phyloP scores from a whole-genome alignment of 1,139 yeast species.

The Pichia sp. region DNA sequence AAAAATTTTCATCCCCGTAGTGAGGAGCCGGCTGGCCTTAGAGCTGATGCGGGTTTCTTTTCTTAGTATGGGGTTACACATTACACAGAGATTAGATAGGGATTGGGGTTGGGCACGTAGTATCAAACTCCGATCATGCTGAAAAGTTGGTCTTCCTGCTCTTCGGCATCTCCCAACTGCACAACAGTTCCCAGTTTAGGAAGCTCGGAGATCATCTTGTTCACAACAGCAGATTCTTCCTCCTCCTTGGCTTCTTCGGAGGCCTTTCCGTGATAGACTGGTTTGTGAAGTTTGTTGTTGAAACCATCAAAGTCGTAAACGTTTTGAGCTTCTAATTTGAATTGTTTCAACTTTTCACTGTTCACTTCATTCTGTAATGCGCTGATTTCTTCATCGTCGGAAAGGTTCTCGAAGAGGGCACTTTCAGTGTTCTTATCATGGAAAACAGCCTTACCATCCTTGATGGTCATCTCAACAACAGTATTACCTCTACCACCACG shows the following conservation, averaged over 20 bases:
- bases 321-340: constrained; percentile 34
- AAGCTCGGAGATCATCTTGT: constrained; percentile 1
- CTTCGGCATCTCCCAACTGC: constrained; percentile 30
- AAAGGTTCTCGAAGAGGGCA: constrained; percentile 32
- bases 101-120: too few species aligned
- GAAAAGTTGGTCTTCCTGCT: constrained; percentile 28
- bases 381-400: constrained; percentile 40
- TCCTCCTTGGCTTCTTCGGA: background rate
- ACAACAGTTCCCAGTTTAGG: constrained; percentile 24
- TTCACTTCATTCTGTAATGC: constrained; percentile 36
- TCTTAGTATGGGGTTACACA: too few species aligned
- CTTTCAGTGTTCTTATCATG: constrained; percentile 29
- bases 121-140: constrained; percentile 27
- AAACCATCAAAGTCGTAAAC: constrained; percentile 63
- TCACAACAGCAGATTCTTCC: background rate
- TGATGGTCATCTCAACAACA: constrained; percentile 73
- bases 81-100: too few species aligned
- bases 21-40: too few species aligned
- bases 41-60: too few species aligned
- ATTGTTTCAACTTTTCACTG: constrained; percentile 32
- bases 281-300: constrained; percentile 48
- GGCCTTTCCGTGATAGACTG: constrained; percentile 37
- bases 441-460: constrained; percentile 72
- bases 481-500: constrained; percentile 72
- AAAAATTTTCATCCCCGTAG: background rate